These are phyloP conservation scores for Trichosporon coremiiforme DNA, from an alignment of 1,284 basidiomycete genomes.

Conservation along the genomic window DNA sequence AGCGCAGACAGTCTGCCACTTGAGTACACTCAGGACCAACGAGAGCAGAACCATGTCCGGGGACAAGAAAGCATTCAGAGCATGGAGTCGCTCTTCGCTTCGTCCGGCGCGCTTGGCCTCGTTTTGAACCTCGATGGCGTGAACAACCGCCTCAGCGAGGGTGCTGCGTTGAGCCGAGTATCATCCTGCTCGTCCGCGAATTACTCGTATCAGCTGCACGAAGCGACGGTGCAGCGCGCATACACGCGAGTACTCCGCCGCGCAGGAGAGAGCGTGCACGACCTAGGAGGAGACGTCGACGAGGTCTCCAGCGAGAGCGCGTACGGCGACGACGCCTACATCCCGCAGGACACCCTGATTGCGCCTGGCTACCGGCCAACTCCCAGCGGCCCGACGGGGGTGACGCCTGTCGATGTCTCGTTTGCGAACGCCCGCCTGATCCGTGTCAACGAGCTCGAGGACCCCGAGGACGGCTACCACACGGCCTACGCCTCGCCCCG, in stretches of 20 bases:
- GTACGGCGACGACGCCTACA: not conserved
- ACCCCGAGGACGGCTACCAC: conserved; percentile 9
- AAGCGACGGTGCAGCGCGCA: conserved; percentile 35
- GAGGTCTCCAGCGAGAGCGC: conserved; percentile 5
- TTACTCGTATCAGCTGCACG: conserved; percentile 28
- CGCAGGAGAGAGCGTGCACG: conserved; percentile 17
- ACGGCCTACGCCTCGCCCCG: conserved; percentile 12
- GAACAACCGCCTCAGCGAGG: conserved; percentile 8
- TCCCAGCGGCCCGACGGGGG: conserved; percentile 10
- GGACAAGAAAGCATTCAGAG: conserved; percentile 17
- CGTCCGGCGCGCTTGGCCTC: conserved; percentile 1
- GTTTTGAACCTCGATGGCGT: conserved; percentile 10
- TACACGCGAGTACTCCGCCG: conserved; percentile 32
- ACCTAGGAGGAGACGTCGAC: conserved; percentile 11
- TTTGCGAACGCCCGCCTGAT: conserved; percentile 10
- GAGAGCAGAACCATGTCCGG: not conserved
- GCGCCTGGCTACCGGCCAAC: not conserved
- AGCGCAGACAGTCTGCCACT: conserved; percentile 5
- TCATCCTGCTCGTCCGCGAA: conserved; percentile 21
- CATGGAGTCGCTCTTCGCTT: conserved; percentile 11
- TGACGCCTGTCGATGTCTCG: not conserved
- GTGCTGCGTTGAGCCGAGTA: not conserved
- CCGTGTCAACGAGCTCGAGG: conserved; percentile 16
- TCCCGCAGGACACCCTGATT: not conserved
- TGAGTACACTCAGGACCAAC: not conserved